Base-by-base conservation (phyloP, 768 basidiomycete species). In the Clitopilus passeckerianus region DNA sequence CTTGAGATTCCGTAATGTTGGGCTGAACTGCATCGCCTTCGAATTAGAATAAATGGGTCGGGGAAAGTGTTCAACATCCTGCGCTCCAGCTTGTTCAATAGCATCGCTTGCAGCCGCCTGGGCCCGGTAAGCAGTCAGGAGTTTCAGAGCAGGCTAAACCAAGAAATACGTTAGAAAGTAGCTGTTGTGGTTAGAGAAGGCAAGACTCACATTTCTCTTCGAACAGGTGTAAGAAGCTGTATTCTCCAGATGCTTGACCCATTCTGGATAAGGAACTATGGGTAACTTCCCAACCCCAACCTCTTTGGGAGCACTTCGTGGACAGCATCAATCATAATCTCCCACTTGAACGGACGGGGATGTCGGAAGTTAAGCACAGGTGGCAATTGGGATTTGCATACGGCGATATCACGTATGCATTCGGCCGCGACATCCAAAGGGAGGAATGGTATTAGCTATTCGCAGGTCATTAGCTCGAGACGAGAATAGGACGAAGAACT, bases 261-360 rank as follows among this genome's bases (percentile, higher is more conserved):
- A 79, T 0, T 75, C 71, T 0, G n/a, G 57, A 30, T 71, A 74
- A 0, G 76, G 66, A 2, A 77, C 66, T 53, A 77, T 58, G 0
- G 71, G 68, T 1, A 78, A 65, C 33, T 33, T 24, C 61, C 53
- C 12, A 65, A 18, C 10, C 46, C 46, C 46, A 18, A 4, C 20
- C 46, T 50, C 46, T 50, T 50, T n/a, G 46, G 46, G n/a, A 50
- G 15, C 18, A 46, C 41, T 43, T 50, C 22, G 22, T 57, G 23
- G 43, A 57, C 57, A 15, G 57, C 57, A 15, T 57, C 44, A 33
- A 15, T 50, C 27, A 57, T 15, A 34, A 57, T n/a, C 15, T 18
- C 44, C 57, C 57, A 57, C 22, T 20, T 37, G 23, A n/a, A 57
- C 23, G 57, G 57, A 27, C 44, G 57, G 18, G 57, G 57, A 22